These are phyloP conservation scores for Peterozyma toletana DNA, from an alignment of 805 yeast species.

Conservation along the genomic window DNA sequence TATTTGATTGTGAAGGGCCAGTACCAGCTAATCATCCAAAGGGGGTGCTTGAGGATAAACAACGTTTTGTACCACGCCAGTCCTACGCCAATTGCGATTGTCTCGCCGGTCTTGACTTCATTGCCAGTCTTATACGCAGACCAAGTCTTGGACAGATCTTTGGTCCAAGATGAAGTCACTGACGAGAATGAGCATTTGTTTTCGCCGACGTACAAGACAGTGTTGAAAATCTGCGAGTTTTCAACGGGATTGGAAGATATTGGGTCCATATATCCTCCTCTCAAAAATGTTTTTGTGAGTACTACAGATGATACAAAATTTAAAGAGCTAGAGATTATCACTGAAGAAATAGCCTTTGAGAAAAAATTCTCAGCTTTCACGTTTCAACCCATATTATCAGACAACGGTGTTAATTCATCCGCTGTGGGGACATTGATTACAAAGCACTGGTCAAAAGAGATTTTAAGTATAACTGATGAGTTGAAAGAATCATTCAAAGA, in stretches of 20 bases:
- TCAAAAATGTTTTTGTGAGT: conserved; percentile 29
- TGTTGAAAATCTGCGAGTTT: conserved; percentile 28
- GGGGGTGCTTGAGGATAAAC: conserved; percentile 42
- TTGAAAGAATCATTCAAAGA: conserved; percentile 1
- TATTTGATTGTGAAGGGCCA: conserved; percentile 40
- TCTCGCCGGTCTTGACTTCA: conserved; percentile 25
- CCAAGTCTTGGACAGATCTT: conserved; percentile 25
- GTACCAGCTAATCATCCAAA: conserved; percentile 30
- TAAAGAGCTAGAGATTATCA: conserved; percentile 11
- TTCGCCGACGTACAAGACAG: conserved; percentile 32
- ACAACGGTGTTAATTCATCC: conserved; percentile 14
- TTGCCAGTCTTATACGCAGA: conserved; percentile 39
- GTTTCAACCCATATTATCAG: conserved; percentile 27
- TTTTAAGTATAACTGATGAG: conserved; percentile 12
- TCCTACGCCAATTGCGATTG: conserved; percentile 20
- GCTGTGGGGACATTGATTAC: conserved; percentile 18
- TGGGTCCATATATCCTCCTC: conserved; percentile 34
- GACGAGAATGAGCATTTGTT: conserved; percentile 30
- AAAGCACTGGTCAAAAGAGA: conserved; percentile 17
- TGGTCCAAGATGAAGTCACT: conserved; percentile 20
- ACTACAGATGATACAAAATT: conserved; percentile 9
- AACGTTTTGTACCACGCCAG: conserved; percentile 25
- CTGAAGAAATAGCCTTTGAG: conserved; percentile 15
- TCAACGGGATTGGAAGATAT: conserved; percentile 38
- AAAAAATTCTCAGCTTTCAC: conserved; percentile 24